Base-by-base conservation (phyloP, 2,329 filamentous ascomycete species). In the Cordyceps tenuipes region DNA sequence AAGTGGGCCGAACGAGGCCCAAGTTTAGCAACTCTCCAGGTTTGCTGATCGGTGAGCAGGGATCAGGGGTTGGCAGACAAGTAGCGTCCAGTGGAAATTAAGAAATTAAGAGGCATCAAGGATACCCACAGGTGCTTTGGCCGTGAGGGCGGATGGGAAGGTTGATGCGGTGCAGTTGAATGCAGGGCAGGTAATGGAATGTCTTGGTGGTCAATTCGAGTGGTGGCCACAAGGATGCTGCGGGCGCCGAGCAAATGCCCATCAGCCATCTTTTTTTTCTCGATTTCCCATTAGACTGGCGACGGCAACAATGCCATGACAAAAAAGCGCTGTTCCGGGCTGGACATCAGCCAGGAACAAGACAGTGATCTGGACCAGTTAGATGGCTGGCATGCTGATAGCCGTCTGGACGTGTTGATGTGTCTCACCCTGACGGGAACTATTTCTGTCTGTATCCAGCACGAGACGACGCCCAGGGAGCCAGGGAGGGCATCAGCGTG, bases 31-130 rank as follows among this genome's bases (percentile, higher is more conserved):
- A 26, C 48, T 52, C 13, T 47, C n/a, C n/a, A 2, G 49, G 50
- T 54, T 54, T 50, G 29, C 19, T 41, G 49, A 56, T 23, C 44
- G 31, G 15, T 23, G 29, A 17, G 49, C 49, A 50, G 19, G 55
- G 46, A 41, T 31, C 55, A 55, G 50, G 60, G 56, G n/a, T 62
- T 36, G 26, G 23, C 23, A 4, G 23, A 2, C 23, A 23, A 23
- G 26, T 56, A 60, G 59, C 53, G 59, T 39, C 31, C 17, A 26
- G 49, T 55, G 60, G 60, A 62, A 62, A 62, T 62, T 62, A 59
- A 59, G 60, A 62, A 49, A 23, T 23, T 23, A 23, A 23, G 23
- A 23, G 47, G 43, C 60, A 43, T 60, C 15, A 17, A 53, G 41
- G 57, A 15, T 41, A 39, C 34, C 41, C 49, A 39, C 19, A 23